Percentiles rank a stretch among this genome's conserved stretches.
phyloP scores from a whole-genome alignment of 805 yeast species.

The Saccharomycodes ludwigii region DNA sequence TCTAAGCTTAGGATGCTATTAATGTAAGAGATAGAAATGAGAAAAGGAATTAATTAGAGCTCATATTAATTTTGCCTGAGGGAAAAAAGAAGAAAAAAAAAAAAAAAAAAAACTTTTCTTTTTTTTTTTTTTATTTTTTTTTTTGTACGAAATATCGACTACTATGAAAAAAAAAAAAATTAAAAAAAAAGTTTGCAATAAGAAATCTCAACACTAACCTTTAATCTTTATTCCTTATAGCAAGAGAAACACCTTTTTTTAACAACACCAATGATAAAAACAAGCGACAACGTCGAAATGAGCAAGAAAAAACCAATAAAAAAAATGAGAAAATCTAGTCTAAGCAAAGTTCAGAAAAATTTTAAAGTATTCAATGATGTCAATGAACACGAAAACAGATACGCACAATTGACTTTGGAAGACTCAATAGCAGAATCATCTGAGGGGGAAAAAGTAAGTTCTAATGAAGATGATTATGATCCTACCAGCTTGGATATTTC shows the following conservation, averaged over 20 bases:
- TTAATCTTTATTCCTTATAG: constrained; percentile 1
- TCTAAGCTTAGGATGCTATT: too few relatives aligned
- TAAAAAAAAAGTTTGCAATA: constrained; percentile 1
- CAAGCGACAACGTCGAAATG: neutral
- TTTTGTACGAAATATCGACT: constrained; percentile 1
- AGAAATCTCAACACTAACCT: neutral
- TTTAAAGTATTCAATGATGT: constrained; percentile 18
- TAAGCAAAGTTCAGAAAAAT: constrained; percentile 18
- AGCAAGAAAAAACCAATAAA: constrained; percentile 8
- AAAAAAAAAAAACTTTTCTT: too few relatives aligned
- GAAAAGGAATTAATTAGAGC: too few relatives aligned
- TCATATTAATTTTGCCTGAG: too few relatives aligned
- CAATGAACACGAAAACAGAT: constrained; percentile 17
- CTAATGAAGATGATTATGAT: constrained; percentile 9
- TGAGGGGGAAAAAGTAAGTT: neutral
- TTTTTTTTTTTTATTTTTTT: too few relatives aligned
- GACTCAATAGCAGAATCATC: constrained; percentile 9
- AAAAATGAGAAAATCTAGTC: constrained; percentile 22
- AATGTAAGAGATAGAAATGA: too few relatives aligned
- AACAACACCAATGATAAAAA: constrained; percentile 3
- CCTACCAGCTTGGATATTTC: constrained; percentile 1
- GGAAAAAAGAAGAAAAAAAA: too few relatives aligned
- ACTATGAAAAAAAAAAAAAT: constrained; percentile 2
- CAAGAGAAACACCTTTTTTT: too few relatives aligned
- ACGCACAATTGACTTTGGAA: constrained; percentile 15